Conservation (phyloP, 208 protist genomes). For the Endotrypanum monterogeii region DNA sequence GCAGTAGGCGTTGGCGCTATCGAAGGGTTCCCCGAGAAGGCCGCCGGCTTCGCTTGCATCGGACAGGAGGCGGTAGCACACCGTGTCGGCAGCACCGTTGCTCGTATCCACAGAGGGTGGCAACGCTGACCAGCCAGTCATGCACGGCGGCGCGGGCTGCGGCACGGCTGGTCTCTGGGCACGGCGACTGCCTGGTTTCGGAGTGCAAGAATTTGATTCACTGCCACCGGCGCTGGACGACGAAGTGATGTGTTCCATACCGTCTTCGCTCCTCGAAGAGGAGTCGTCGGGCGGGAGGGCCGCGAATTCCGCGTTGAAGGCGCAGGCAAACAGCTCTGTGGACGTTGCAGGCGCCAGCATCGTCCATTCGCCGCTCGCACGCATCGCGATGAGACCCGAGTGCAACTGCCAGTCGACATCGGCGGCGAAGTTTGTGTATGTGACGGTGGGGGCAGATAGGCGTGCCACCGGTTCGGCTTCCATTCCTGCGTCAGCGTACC, state of each 20-base stretch:
- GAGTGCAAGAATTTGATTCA: not conserved
- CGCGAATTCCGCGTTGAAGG: conserved; percentile 25
- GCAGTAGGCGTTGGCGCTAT: conserved; percentile 37
- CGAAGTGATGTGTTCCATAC: no score
- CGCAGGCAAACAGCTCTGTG: conserved; percentile 43
- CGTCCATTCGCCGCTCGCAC: conserved; percentile 38
- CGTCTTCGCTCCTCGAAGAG: no score
- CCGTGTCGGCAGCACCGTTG: conserved; percentile 19
- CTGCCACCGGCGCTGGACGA: not conserved
- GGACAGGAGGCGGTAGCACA: conserved; percentile 58
- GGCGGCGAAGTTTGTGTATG: conserved; percentile 50
- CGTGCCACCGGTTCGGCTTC: not conserved
- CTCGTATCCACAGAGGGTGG: conserved; percentile 30
- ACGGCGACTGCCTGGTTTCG: not conserved
- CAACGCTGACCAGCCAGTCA: conserved; percentile 47
- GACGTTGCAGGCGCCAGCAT: conserved; percentile 34
- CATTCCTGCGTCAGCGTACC: conserved; percentile 15
- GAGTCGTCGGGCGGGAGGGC: conserved; percentile 9
- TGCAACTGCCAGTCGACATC: conserved; percentile 33
- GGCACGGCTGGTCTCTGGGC: conserved; percentile 38
- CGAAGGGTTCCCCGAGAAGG: conserved; percentile 35
- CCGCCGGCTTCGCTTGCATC: conserved; percentile 32
- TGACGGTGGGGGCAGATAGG: not conserved
- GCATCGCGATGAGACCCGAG: conserved; percentile 55
- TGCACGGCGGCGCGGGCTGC: conserved; percentile 42